Evolutionary conservation across 1,139 yeast genomes (phyloP).

Genomic region (Saccharomyces hybrid): DNA sequence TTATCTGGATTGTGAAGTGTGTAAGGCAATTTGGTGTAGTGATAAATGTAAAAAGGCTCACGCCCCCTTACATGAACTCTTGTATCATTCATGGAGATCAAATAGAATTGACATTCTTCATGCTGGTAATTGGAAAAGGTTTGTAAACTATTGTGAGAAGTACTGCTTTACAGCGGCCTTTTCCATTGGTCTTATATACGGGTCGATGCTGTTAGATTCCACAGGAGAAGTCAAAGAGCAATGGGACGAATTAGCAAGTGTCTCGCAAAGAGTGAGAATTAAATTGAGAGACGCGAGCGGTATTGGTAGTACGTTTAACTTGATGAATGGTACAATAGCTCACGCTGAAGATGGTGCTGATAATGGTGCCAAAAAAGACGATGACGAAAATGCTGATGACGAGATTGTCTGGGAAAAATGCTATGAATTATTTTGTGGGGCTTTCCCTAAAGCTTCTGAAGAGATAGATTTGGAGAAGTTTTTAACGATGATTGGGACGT

Average conservation of each 20-base stretch:
- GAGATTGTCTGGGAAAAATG: conserved; percentile 58
- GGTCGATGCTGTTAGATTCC: conserved; percentile 42
- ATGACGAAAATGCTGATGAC: conserved; percentile 36
- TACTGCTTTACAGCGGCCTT: conserved; percentile 65
- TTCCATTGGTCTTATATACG: conserved; percentile 53
- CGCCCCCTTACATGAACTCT: not conserved
- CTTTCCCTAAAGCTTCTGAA: conserved; percentile 38
- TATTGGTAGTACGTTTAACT: conserved; percentile 48
- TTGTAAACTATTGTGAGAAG: conserved; percentile 55
- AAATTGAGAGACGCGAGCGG: conserved; percentile 49
- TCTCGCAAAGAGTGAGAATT: conserved; percentile 59
- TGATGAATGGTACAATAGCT: conserved; percentile 39
- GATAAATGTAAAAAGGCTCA: conserved; percentile 45
- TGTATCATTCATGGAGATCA: not conserved
- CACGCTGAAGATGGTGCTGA: conserved; percentile 3
- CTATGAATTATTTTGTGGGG: conserved; percentile 40
- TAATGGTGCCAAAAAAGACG: conserved; percentile 32
- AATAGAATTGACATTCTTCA: conserved; percentile 26
- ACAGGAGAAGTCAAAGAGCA: conserved; percentile 37
- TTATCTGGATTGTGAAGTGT: conserved; percentile 61
- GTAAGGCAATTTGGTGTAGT: conserved; percentile 70
- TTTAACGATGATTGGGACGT: conserved; percentile 57
- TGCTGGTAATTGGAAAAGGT: conserved; percentile 43
- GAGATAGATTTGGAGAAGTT: conserved; percentile 46
- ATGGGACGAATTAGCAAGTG: conserved; percentile 58